Conservation (phyloP, 495 filamentous ascomycete genomes). For the Parachaetomium inaequale region DNA sequence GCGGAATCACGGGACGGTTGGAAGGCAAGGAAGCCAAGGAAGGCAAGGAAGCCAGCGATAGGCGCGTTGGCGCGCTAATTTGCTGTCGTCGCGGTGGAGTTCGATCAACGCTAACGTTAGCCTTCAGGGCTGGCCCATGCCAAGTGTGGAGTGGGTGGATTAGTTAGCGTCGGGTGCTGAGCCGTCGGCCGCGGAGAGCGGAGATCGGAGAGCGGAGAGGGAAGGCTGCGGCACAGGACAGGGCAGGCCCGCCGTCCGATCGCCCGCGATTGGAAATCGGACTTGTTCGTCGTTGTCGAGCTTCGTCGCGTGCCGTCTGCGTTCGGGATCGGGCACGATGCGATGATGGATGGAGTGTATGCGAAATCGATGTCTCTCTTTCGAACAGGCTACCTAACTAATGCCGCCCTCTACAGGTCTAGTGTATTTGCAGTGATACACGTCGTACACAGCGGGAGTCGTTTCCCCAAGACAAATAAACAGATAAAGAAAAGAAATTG, state of each 20-base stretch:
- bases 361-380: not conserved
- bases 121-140: not conserved
- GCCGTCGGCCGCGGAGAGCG: not conserved
- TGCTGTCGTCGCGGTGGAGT: not conserved
- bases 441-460: not conserved
- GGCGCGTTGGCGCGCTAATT: not conserved
- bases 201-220: too few species aligned
- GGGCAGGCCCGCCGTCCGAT: not conserved
- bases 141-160: not conserved
- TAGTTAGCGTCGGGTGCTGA: constrained; percentile 8
- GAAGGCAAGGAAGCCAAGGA: not conserved
- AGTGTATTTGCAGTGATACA: constrained; percentile 4
- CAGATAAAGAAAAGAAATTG: not conserved
- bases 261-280: not conserved
- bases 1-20: not conserved
- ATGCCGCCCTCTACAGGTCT: constrained; percentile 1
- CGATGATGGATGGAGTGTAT: too few species aligned
- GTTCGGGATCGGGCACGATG: not conserved
- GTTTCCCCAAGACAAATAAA: not conserved
- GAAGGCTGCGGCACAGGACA: not conserved
- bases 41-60: not conserved
- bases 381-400: not conserved
- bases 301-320: not conserved
- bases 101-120: not conserved
- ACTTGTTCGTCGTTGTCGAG: not conserved